These are phyloP conservation scores for Fusarium burgessii DNA, from an alignment of 2,329 filamentous ascomycete genomes.

Conservation along the genomic window DNA sequence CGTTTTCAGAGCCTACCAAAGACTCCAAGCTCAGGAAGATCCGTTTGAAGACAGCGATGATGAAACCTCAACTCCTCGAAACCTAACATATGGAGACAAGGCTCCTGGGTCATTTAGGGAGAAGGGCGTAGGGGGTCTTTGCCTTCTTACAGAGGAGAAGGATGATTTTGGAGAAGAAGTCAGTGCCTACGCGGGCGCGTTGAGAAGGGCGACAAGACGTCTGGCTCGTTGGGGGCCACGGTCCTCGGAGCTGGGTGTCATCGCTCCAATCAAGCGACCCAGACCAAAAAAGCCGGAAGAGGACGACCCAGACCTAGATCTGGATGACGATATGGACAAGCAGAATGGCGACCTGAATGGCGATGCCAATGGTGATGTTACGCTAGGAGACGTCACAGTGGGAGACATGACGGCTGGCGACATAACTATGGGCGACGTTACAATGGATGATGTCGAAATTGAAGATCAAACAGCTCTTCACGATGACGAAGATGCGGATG, in stretches of 20 bases:
- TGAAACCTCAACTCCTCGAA: conserved; percentile 59
- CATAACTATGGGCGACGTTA: conserved; percentile 53
- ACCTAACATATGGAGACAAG: conserved; percentile 49
- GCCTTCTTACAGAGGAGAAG: conserved; percentile 69
- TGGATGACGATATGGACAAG: conserved; percentile 45
- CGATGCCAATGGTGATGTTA: conserved; percentile 55
- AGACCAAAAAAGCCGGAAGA: conserved; percentile 47
- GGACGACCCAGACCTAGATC: conserved; percentile 44
- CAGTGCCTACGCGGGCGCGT: conserved; percentile 72
- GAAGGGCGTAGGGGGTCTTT: conserved; percentile 72
- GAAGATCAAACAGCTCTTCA: conserved; percentile 57
- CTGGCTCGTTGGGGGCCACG: conserved; percentile 75
- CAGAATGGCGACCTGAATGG: conserved; percentile 29
- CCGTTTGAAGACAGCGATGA: conserved; percentile 73
- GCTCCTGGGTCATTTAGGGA: conserved; percentile 61
- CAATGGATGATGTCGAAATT: conserved; percentile 66
- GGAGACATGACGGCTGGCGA: conserved; percentile 50
- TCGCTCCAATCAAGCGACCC: conserved; percentile 59
- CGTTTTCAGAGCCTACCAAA: conserved; percentile 73
- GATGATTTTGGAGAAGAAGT: conserved; percentile 85
- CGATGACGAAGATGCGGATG: conserved; percentile 62
- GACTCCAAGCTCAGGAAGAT: conserved; percentile 68
- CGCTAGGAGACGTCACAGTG: conserved; percentile 53
- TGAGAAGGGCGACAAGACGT: conserved; percentile 72
- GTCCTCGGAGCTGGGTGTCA: conserved; percentile 59